phyloP scores from a whole-genome alignment of 2,329 filamentous ascomycete species.

The Clarireedia monteithiana region DNA sequence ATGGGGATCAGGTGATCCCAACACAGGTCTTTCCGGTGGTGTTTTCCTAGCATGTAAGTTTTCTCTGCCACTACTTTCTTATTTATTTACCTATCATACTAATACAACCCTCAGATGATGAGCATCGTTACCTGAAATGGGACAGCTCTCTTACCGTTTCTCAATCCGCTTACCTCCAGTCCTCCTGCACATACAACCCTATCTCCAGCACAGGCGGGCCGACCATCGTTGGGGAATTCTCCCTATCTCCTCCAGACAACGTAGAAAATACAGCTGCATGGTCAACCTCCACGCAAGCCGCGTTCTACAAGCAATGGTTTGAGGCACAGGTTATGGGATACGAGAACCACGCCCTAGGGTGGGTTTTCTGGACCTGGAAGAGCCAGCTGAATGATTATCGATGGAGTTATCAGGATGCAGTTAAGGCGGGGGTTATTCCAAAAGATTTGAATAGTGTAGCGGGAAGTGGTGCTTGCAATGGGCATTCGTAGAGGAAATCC shows the following conservation, averaged over 20 bases:
- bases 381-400: constrained; percentile 38
- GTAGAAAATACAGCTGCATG: constrained; percentile 39
- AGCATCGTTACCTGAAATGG: constrained; percentile 51
- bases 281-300: constrained; percentile 32
- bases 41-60: constrained; percentile 36
- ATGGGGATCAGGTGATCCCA: constrained; percentile 50
- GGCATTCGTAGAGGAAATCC: background rate
- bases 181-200: constrained; percentile 42
- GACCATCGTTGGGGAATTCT: constrained; percentile 52
- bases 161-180: constrained; percentile 41
- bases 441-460: constrained; percentile 8
- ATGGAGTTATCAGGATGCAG: constrained; percentile 40
- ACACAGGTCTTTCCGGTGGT: constrained; percentile 35
- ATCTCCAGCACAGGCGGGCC: constrained; percentile 32
- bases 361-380: constrained; percentile 58
- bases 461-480: constrained; percentile 1
- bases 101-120: background rate
- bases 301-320: constrained; percentile 50
- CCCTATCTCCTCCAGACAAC: constrained; percentile 41
- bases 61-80: background rate
- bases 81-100: background rate
- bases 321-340: constrained; percentile 48
- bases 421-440: constrained; percentile 34
- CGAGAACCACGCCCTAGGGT: constrained; percentile 42
- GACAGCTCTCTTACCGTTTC: constrained; percentile 35